Base-by-base conservation (phyloP, 768 basidiomycete genomes). In the Crepidotus variabilis region DNA sequence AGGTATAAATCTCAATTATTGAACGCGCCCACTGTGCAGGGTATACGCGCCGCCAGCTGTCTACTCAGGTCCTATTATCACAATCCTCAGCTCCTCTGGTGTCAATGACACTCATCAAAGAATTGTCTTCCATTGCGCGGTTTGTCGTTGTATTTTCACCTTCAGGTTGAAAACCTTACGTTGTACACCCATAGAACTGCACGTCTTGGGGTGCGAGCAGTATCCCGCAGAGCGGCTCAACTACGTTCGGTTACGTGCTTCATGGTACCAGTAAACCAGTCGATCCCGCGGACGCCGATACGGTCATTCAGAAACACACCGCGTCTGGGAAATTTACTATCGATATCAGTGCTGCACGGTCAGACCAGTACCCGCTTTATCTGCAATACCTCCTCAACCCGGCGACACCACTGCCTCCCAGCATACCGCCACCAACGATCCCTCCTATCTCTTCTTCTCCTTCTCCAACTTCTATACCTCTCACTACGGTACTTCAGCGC, bases 181-280 rank as follows among this genome's bases (percentile, higher is more conserved):
- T 2, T 43, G 5, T 5, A 11, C 2, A 5, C 39, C 18, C 13
- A 33, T 48, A 60, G 47, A 60, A 56, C 35, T 60, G 59, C 39
- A 60, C 59, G 9, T 9, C 45, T n/a, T 60, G 59, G 59, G 59
- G 59, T 7, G 33, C 59, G 10, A 47, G 47, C 14, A 36, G 59
- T 20, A 52, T 60, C 35, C 35, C 51, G 14, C 48, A 50, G 10
- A 60, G 52, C 47, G 33, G 55, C 14, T 53, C 33, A 16, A 24
- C 52, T 23, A 6, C 32, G 3, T 53, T 60, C 23, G 58, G 59
- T 13, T 56, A 47, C 21, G 58, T 47, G 13, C 16, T 51, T 6
- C 55, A 60, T 32, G 59, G 43, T 2, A 24, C 55, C 20, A 36
- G 50, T 22, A 60, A 60, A 39, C 58, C 58, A 34, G 21, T 47